Evolutionary conservation across 768 basidiomycete species (phyloP).

Genomic region (Hypsizygus marmoreus): DNA sequence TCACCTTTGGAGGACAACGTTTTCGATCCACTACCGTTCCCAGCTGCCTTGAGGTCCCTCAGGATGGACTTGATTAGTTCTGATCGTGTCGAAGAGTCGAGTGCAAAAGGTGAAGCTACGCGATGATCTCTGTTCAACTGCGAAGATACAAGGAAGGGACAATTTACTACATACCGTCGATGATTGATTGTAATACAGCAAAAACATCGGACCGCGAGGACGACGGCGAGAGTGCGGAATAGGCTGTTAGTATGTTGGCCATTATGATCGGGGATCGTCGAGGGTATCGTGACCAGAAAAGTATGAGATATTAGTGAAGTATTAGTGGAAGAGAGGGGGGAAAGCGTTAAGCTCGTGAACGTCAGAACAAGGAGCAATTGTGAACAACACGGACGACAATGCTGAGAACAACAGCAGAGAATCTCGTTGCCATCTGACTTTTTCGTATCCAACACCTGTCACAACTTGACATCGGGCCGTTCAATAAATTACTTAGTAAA

Average conservation of each 20-base stretch:
- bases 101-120: slow-evolving; percentile 44
- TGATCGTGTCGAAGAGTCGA: slow-evolving; percentile 49
- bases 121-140: neutral
- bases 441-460: neutral
- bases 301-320: no score
- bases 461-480: no score
- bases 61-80: slow-evolving; percentile 61
- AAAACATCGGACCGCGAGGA: slow-evolving; percentile 49
- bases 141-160: slow-evolving; percentile 4
- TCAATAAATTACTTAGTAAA: no score
- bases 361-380: slow-evolving; percentile 8
- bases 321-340: no score
- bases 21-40: slow-evolving; percentile 34
- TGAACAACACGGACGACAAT: no score
- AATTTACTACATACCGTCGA: slow-evolving; percentile 51
- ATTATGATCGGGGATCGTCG: slow-evolving; percentile 30
- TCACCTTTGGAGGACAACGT: slow-evolving; percentile 60
- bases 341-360: slow-evolving; percentile 11
- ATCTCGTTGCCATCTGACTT: neutral
- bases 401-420: no score
- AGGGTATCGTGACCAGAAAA: slow-evolving; percentile 3
- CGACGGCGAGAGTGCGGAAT: slow-evolving; percentile 47
- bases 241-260: slow-evolving; percentile 48
- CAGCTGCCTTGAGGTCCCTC: slow-evolving; percentile 52
- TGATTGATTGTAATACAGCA: slow-evolving; percentile 50